Conservation (phyloP, 2,329 filamentous ascomycete species). For the Trichoderma sp. region DNA sequence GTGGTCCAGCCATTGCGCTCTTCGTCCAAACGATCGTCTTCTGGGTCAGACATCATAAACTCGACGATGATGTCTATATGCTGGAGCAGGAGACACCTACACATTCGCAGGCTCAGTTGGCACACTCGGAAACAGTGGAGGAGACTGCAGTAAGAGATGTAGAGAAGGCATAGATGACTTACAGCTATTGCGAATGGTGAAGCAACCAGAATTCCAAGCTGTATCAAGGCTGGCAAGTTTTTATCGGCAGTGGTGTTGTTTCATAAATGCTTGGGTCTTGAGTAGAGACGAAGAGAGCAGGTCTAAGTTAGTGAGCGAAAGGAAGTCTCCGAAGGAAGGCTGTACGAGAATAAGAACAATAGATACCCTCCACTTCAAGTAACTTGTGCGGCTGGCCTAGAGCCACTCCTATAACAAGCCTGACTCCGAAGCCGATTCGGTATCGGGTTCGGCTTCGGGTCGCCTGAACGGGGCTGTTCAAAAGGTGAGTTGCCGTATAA, state of each 20-base stretch:
- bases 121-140: neutral
- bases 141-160: neutral
- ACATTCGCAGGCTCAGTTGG: constrained; percentile 12
- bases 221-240: neutral
- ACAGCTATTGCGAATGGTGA: neutral
- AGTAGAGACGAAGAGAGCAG: neutral
- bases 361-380: neutral
- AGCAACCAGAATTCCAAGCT: neutral
- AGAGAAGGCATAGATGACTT: constrained; percentile 10
- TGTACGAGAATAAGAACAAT: neutral
- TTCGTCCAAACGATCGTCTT: constrained; percentile 32
- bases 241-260: neutral
- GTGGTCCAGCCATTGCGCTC: constrained; percentile 32
- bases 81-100: constrained; percentile 24
- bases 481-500: neutral
- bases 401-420: neutral
- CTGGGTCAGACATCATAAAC: constrained; percentile 31
- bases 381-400: neutral
- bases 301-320: neutral
- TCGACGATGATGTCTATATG: constrained; percentile 30
- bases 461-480: neutral
- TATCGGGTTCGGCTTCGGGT: constrained; percentile 3
- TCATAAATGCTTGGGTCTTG: neutral
- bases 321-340: neutral
- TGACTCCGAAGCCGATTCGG: constrained; percentile 3